These are phyloP conservation scores for Boletus rufocinnamomeus DNA, from an alignment of 768 basidiomycete genomes.

Conservation along the genomic window DNA sequence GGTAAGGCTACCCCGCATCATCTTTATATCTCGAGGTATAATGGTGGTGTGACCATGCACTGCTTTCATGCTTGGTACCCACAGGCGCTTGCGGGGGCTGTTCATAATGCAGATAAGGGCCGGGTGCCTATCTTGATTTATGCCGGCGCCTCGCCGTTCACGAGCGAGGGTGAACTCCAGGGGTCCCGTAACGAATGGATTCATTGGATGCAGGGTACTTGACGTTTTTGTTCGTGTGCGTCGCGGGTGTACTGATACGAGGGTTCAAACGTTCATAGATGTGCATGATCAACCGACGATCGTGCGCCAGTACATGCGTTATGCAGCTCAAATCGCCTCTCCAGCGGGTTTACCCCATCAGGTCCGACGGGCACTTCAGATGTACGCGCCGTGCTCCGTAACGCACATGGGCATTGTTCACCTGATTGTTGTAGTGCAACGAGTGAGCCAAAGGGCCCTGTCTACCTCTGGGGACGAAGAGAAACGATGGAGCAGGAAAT, in stretches of 20 bases:
- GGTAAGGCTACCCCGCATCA: slow-evolving; percentile 32
- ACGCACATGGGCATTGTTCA: not conserved
- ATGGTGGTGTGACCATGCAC: not conserved
- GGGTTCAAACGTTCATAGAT: slow-evolving; percentile 49
- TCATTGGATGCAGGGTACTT: slow-evolving; percentile 66
- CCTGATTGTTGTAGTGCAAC: slow-evolving; percentile 46
- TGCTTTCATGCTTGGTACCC: not conserved
- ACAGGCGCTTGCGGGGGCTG: slow-evolving; percentile 66
- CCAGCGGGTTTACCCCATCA: slow-evolving; percentile 52
- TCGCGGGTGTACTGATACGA: not conserved
- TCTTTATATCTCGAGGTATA: not conserved
- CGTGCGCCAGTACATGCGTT: slow-evolving; percentile 75
- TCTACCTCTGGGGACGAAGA: slow-evolving; percentile 73
- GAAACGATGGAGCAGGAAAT: slow-evolving; percentile 71
- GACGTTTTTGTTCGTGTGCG: not conserved
- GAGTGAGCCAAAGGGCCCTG: slow-evolving; percentile 73
- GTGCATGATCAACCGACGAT: slow-evolving; percentile 71
- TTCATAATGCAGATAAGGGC: slow-evolving; percentile 69
- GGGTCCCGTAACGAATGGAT: slow-evolving; percentile 75
- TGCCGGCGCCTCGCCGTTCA: slow-evolving; percentile 68
- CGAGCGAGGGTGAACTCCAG: slow-evolving; percentile 53
- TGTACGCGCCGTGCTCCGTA: slow-evolving; percentile 40
- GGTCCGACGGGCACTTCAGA: slow-evolving; percentile 61
- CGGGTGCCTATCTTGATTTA: slow-evolving; percentile 68
- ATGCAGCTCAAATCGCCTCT: slow-evolving; percentile 58